phyloP scores from a whole-genome alignment of 1,139 yeast species.

The Pichia norvegensis region DNA sequence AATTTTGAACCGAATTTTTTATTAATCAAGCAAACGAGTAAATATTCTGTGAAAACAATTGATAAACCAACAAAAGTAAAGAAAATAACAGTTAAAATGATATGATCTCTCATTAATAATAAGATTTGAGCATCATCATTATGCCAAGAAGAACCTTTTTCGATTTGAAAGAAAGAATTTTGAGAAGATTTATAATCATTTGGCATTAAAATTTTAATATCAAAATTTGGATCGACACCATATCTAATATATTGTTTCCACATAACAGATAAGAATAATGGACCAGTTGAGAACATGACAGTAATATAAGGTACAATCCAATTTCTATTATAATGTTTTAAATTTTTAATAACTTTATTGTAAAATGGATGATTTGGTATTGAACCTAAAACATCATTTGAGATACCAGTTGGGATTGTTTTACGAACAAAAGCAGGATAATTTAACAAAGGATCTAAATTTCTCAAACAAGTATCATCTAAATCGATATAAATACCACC shows the following conservation, averaged over 20 bases:
- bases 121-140: constrained; percentile 73
- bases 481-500: constrained; percentile 91
- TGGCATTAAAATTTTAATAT: constrained; percentile 63
- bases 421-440: constrained; percentile 83
- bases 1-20: constrained; percentile 1
- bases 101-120: constrained; percentile 62
- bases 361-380: constrained; percentile 85
- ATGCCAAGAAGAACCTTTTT: constrained; percentile 87
- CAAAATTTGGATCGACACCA: constrained; percentile 57
- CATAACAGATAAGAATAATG: constrained; percentile 73
- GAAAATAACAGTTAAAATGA: constrained; percentile 57
- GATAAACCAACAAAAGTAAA: constrained; percentile 56
- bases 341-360: constrained; percentile 55
- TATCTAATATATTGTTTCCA: constrained; percentile 85
- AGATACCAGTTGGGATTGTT: constrained; percentile 84
- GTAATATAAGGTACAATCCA: constrained; percentile 85
- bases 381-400: constrained; percentile 90
- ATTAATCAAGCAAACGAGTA: constrained; percentile 28
- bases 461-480: constrained; percentile 78
- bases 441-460: constrained; percentile 69
- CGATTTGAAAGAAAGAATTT: constrained; percentile 59
- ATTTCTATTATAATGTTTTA: constrained; percentile 56
- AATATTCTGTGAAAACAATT: constrained; percentile 56
- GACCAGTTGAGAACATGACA: constrained; percentile 92
- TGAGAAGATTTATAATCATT: constrained; percentile 53